Evolutionary conservation across 345 rosid genomes (phyloP).

Genomic region (Aquilaria malaccensis): DNA sequence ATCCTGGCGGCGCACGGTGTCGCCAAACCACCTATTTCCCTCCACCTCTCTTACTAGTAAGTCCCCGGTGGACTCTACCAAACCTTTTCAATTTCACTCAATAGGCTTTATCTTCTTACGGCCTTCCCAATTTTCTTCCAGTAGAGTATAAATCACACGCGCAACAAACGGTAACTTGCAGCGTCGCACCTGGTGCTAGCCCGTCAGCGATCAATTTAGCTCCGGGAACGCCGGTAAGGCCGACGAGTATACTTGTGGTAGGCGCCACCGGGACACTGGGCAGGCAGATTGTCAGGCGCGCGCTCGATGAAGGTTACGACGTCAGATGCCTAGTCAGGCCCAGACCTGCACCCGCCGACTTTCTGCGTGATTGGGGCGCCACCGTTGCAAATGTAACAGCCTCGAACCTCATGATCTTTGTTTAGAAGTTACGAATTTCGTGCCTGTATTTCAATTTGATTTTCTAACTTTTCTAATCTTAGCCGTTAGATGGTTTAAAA

Average conservation of each 20-base stretch:
- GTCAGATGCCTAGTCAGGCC: slow-evolving; percentile 92
- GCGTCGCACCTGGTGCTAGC: slow-evolving; percentile 14
- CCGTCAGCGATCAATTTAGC: slow-evolving; percentile 44
- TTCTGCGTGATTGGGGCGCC: slow-evolving; percentile 97
- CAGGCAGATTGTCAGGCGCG: slow-evolving; percentile 83
- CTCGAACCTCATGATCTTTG: not conserved
- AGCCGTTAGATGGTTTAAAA: not conserved
- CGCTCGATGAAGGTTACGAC: slow-evolving; percentile 88
- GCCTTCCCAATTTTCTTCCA: not conserved
- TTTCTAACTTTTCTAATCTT: not conserved
- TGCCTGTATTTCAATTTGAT: not conserved
- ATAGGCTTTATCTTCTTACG: not conserved
- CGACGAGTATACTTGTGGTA: slow-evolving; percentile 77
- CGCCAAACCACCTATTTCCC: not conserved
- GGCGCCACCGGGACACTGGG: slow-evolving; percentile 93
- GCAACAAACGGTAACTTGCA: slow-evolving; percentile 27
- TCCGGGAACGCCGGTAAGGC: slow-evolving; percentile 77
- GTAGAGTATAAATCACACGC: slow-evolving; percentile 18
- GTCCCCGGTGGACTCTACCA: not conserved
- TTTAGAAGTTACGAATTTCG: too few relatives aligned
- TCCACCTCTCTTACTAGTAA: slow-evolving; percentile 6
- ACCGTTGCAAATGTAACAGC: slow-evolving; percentile 72
- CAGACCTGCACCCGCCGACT: slow-evolving; percentile 89
- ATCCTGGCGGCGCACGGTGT: slow-evolving; percentile 3
- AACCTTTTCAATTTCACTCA: not conserved